Base-by-base conservation (phyloP, 2,329 filamentous ascomycete genomes). In the Pseudocercospora vitis region DNA sequence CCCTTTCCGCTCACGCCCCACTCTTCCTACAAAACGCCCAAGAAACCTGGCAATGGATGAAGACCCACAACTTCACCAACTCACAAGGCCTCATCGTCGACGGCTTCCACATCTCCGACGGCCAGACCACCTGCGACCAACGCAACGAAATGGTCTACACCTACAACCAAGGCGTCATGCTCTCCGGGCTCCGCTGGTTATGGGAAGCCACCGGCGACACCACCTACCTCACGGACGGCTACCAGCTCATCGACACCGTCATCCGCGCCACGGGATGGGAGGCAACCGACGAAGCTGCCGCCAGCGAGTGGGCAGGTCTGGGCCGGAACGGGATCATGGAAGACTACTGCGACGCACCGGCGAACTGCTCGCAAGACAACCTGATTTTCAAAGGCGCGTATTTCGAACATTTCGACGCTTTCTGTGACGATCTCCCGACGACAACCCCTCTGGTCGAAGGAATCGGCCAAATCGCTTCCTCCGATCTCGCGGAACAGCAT, bases 311-410 rank as follows among this genome's bases (percentile, higher is more conserved):
- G 89, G 75, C 79, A 32, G 89, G 90, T 28, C 39, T 64, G 12
- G 52, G 42, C 14, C 50, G 61, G 16, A 49, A 31, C 26, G 56
- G 57, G 3, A 81, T 96, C 23, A 72, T 97, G 35, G 90, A 96
- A 68, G 92, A 97, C 44, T 73, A 79, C 29, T 96, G 92, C 67
- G 92, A 97, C 68, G 83, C 85, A 2, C 75, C 75, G 11, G 89
- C 83, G 3, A 80, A 76, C 42, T 97, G 92, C 70, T 91, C 84
- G 9, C 91, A 96, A 68, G 82, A 97, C 63, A 81, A 81, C 0
- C 90, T 96, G 65, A 90, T 89, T 0, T 97, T 97, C 81, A 97
- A 97, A 70, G 89, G 89, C 23, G 94, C 96, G 53, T 96, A 92
- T 77, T 96, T 96, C 73, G 88, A 96, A 67, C 92, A 97, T 67